These are phyloP conservation scores for Hypoxylon rubiginosum DNA, from an alignment of 2,329 filamentous ascomycete species.

Conservation along the genomic window DNA sequence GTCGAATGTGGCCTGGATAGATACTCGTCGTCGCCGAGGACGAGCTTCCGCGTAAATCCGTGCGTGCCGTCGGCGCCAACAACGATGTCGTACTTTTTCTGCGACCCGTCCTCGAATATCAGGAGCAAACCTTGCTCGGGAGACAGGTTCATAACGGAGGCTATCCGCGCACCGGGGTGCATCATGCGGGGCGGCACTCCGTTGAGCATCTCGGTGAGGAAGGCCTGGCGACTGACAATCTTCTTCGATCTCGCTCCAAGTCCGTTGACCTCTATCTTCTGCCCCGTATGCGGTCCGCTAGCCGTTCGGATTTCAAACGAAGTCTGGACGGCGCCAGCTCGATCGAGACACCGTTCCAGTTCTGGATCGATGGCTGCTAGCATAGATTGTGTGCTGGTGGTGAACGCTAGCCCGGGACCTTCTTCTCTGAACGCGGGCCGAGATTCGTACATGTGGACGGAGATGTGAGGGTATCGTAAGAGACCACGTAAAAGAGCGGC, in stretches of 20 bases:
- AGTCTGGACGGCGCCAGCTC: slow-evolving; percentile 46
- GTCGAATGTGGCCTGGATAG: slow-evolving; percentile 41
- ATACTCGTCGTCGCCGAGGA: slow-evolving; percentile 44
- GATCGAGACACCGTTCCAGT: slow-evolving; percentile 44
- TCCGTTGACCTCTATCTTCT: slow-evolving; percentile 33
- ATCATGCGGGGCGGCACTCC: slow-evolving; percentile 47
- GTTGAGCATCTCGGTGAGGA: slow-evolving; percentile 46
- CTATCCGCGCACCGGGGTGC: slow-evolving; percentile 45
- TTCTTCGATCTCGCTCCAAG: slow-evolving; percentile 26
- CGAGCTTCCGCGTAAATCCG: slow-evolving; percentile 44
- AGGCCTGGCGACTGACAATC: slow-evolving; percentile 47
- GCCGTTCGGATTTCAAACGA: slow-evolving; percentile 40
- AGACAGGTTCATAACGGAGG: slow-evolving; percentile 42
- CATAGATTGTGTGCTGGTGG: slow-evolving; percentile 39
- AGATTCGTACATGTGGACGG: slow-evolving; percentile 50
- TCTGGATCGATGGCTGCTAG: slow-evolving; percentile 47
- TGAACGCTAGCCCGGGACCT: slow-evolving; percentile 42
- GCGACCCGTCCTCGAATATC: slow-evolving; percentile 47
- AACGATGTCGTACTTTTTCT: slow-evolving; percentile 50
- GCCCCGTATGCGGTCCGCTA: slow-evolving; percentile 43
- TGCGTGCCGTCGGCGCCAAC: slow-evolving; percentile 48
- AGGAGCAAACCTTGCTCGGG: slow-evolving; percentile 40
- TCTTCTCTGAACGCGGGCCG: slow-evolving; percentile 46
- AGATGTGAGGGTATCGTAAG: slow-evolving; percentile 48
- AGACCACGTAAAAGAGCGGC: slow-evolving; percentile 47